These are phyloP conservation scores for Funneliformis mosseae DNA, from an alignment of 192 early-diverging fungal genomes.

Conservation along the genomic window DNA sequence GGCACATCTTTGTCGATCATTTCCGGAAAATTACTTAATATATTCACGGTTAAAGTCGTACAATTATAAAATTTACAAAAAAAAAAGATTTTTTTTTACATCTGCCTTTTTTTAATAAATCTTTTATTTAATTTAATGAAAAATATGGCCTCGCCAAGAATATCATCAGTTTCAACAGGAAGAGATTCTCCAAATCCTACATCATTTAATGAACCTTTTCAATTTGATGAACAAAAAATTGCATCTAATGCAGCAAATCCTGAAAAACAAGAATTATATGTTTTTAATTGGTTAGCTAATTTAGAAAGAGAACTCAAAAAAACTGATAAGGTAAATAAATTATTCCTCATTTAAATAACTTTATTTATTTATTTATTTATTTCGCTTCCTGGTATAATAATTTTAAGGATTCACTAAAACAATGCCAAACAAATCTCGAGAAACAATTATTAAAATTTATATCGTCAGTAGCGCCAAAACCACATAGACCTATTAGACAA, in stretches of 20 bases:
- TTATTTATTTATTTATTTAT: neutral
- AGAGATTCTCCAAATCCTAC: conserved; percentile 13
- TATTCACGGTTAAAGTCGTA: no score
- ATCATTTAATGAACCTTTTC: conserved; percentile 39
- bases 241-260: conserved; percentile 39
- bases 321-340: conserved; percentile 46
- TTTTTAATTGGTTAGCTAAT: conserved; percentile 89
- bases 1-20: no score
- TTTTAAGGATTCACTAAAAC: conserved; percentile 59
- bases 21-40: no score
- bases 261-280: conserved; percentile 76
- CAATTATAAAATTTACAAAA: no score
- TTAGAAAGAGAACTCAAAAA: conserved; percentile 75
- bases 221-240: conserved; percentile 55
- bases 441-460: conserved; percentile 72
- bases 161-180: conserved; percentile 1
- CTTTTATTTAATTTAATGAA: no score
- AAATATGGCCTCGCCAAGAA: conserved; percentile 3
- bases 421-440: conserved; percentile 72
- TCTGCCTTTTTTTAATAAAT: no score
- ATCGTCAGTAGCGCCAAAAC: conserved; percentile 60
- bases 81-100: no score
- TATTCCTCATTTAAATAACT: neutral
- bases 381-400: neutral
- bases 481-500: conserved; percentile 66